Evolutionary conservation across 2,329 filamentous ascomycete species (phyloP).

Genomic region (Alternaria incomplexa): DNA sequence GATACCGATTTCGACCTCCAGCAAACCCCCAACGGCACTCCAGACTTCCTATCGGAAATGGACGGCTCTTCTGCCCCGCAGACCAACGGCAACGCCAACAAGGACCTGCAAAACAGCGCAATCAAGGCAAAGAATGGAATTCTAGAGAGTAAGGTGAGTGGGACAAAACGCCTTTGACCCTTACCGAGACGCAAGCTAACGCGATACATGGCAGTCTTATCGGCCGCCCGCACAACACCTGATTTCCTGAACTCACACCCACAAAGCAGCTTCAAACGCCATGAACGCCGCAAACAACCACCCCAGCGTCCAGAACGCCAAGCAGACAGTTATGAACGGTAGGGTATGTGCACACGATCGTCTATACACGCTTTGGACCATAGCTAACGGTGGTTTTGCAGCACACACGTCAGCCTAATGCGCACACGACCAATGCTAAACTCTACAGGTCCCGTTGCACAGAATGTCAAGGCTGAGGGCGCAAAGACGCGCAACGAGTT

Average conservation of each 20-base stretch:
- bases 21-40: conserved; percentile 28
- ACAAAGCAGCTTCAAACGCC: conserved; percentile 56
- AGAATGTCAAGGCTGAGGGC: conserved; percentile 63
- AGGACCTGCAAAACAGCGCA: conserved; percentile 28
- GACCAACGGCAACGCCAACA: conserved; percentile 29
- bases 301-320: conserved; percentile 56
- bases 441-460: conserved; percentile 59
- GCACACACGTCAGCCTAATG: conserved; percentile 33
- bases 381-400: conserved; percentile 38
- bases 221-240: conserved; percentile 42
- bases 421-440: conserved; percentile 33
- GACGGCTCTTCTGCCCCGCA: conserved; percentile 21
- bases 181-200: conserved; percentile 47
- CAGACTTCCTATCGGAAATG: conserved; percentile 21
- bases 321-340: conserved; percentile 53
- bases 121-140: conserved; percentile 47
- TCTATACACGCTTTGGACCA: conserved; percentile 1
- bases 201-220: conserved; percentile 46
- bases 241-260: conserved; percentile 37
- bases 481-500: conserved; percentile 64
- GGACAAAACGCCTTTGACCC: conserved; percentile 30
- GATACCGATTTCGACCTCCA: conserved; percentile 36
- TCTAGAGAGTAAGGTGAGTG: conserved; percentile 54
- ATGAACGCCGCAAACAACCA: conserved; percentile 58
- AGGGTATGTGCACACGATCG: conserved; percentile 40